Base-by-base conservation (phyloP, 768 basidiomycete genomes). In the Mycena amicta region DNA sequence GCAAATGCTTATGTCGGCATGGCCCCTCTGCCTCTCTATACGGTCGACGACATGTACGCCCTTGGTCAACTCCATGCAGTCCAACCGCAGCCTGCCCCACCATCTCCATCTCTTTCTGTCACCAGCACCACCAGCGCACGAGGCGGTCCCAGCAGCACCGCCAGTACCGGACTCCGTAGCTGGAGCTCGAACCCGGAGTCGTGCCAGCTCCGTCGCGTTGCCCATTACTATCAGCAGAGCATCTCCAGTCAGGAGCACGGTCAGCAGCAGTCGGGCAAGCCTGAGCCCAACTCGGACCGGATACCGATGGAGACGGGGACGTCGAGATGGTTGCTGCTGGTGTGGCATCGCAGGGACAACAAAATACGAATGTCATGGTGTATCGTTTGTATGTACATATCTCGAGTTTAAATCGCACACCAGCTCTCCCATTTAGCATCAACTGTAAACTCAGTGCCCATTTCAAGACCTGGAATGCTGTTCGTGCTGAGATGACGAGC, bases 301-400 rank as follows among this genome's bases (percentile, higher is more conserved):
- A 92, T 72, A 88, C 89, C 0, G 91, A 95, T 46, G 86, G 79
- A 25, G 89, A 90, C 52, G 80, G 77, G 20, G 89, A 85, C 60
- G 74, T 77, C 30, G 77, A 80, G 51, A 78, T 81, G 70, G 76
- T 46, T 1, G 57, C 55, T 16, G 47, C 57, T 3, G 61, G 56
- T 13, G 56, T 57, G 56, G 60, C n/a, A 53, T 52, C n/a, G 31
- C 37, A 15, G 55, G 11, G 16, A n/a, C 39, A 18, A 5, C 11
- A 16, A 25, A n/a, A n/a, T n/a, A n/a, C n/a, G n/a, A n/a, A n/a
- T n/a, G n/a, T n/a, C n/a, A n/a, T n/a, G n/a, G n/a, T n/a, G n/a
- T n/a, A n/a, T n/a, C n/a, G n/a, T n/a, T n/a, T n/a, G n/a, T n/a
- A n/a, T n/a, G n/a, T n/a, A n/a, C n/a, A n/a, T n/a, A n/a, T n/a